Percentiles rank a stretch among this genome's conserved stretches.
Conservation (phyloP, 2,329 filamentous ascomycete species). For the Aaosphaeria arxii region DNA sequence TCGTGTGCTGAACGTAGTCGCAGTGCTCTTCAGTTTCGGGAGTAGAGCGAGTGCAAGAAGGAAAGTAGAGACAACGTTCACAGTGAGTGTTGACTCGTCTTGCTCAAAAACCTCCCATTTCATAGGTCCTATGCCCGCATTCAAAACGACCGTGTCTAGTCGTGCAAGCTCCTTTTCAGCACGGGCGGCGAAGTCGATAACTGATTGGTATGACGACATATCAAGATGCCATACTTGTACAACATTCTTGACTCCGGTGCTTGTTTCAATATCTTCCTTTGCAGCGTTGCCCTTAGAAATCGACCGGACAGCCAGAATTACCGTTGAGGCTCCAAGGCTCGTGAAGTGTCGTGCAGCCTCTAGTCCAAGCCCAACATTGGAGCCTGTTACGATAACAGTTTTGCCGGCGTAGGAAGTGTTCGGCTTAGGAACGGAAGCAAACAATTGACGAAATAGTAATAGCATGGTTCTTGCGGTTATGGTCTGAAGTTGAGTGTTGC, state of each 20-base stretch:
- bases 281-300: background rate
- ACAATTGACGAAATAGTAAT: too few species aligned
- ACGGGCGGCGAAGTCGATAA: background rate
- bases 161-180: background rate
- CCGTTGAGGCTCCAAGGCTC: background rate
- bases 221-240: background rate
- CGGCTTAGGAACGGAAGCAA: background rate
- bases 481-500: too few species aligned
- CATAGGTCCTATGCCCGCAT: background rate
- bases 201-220: background rate
- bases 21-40: conserved; percentile 6
- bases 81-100: conserved; percentile 31
- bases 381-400: background rate
- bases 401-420: background rate
- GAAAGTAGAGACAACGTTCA: conserved; percentile 32
- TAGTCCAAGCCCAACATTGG: background rate
- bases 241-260: background rate
- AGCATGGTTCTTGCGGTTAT: too few species aligned
- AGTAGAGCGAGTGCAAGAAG: conserved; percentile 28
- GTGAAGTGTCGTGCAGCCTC: background rate
- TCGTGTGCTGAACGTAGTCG: background rate
- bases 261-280: background rate
- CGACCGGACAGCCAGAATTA: background rate
- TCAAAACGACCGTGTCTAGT: background rate
- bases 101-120: conserved; percentile 7